Evolutionary conservation across 768 basidiomycete species (phyloP).

Genomic region (Mycena galericulata): DNA sequence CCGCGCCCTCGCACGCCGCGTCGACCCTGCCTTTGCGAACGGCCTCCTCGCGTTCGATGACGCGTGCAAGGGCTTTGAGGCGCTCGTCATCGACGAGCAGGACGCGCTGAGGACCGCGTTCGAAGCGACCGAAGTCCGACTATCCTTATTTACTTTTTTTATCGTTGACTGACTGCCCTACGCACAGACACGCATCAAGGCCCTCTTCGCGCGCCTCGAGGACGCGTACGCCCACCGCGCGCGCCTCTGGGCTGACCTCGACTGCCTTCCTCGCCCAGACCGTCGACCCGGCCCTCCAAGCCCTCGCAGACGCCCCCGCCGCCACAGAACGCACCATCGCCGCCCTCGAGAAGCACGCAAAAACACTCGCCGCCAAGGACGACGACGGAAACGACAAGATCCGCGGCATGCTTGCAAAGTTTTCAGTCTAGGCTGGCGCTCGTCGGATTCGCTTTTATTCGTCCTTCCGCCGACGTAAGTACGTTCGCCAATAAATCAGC

Average conservation of each 20-base stretch:
- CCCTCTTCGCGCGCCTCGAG: conserved; percentile 58
- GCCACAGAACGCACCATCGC: conserved; percentile 65
- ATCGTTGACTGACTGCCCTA: conserved; percentile 6
- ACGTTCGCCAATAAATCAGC: no score
- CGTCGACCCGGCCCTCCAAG: conserved; percentile 59
- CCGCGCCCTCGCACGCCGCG: conserved; percentile 49
- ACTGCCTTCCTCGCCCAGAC: conserved; percentile 49
- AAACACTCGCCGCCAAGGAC: conserved; percentile 52
- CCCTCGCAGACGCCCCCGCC: conserved; percentile 59
- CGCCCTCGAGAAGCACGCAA: conserved; percentile 65
- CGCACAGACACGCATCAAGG: conserved; percentile 55
- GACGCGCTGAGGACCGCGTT: conserved; percentile 55
- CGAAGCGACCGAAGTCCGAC: conserved; percentile 55
- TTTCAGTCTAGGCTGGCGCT: not conserved
- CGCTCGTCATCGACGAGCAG: conserved; percentile 55
- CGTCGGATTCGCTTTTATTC: not conserved
- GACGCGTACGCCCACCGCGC: conserved; percentile 62
- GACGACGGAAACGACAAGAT: conserved; percentile 37
- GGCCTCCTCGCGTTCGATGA: conserved; percentile 68
- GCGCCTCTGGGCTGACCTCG: conserved; percentile 62
- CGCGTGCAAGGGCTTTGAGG: conserved; percentile 66
- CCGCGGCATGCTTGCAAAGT: conserved; percentile 32
- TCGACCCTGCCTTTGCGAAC: conserved; percentile 52
- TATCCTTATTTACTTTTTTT: conserved; percentile 2
- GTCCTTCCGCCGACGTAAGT: no score